Percentiles rank a stretch among this genome's conserved stretches.
phyloP scores from a whole-genome alignment of 805 yeast genomes.

The Peterozyma toletana region DNA sequence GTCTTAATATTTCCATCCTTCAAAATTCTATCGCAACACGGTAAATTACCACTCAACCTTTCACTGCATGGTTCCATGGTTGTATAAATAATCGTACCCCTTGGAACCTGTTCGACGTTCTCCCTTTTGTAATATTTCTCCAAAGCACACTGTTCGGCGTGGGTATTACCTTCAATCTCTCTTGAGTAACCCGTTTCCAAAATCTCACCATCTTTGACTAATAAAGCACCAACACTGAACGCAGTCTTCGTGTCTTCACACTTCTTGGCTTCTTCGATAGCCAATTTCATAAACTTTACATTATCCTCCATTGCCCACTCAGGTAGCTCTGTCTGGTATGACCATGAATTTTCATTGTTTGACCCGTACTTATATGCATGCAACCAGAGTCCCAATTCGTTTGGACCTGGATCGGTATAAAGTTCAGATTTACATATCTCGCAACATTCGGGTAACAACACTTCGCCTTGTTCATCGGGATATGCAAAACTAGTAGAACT shows the following conservation, averaged over 20 bases:
- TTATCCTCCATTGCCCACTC: constrained; percentile 71
- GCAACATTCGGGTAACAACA: constrained; percentile 52
- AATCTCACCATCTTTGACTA: constrained; percentile 60
- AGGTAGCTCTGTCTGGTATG: constrained; percentile 69
- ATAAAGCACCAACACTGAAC: constrained; percentile 88
- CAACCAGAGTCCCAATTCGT: constrained; percentile 81
- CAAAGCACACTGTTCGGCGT: constrained; percentile 93
- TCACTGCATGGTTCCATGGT: constrained; percentile 97
- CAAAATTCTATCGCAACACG: constrained; percentile 80
- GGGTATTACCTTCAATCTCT: constrained; percentile 91
- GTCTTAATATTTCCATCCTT: constrained; percentile 47
- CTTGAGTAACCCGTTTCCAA: constrained; percentile 84
- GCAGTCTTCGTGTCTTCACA: constrained; percentile 82
- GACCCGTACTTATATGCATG: constrained; percentile 84
- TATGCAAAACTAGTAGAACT: constrained; percentile 65
- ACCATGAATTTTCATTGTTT: constrained; percentile 44
- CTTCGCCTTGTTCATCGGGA: constrained; percentile 59
- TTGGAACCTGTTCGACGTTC: constrained; percentile 41
- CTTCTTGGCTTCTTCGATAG: constrained; percentile 69
- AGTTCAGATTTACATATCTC: constrained; percentile 59
- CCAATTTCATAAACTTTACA: constrained; percentile 60
- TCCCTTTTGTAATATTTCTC: constrained; percentile 52
- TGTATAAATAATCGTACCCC: constrained; percentile 78
- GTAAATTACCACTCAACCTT: constrained; percentile 81
- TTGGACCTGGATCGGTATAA: constrained; percentile 83